These are phyloP conservation scores for Pestalotiopsis sp. DNA, from an alignment of 2,329 filamentous ascomycete genomes.

Conservation along the genomic window DNA sequence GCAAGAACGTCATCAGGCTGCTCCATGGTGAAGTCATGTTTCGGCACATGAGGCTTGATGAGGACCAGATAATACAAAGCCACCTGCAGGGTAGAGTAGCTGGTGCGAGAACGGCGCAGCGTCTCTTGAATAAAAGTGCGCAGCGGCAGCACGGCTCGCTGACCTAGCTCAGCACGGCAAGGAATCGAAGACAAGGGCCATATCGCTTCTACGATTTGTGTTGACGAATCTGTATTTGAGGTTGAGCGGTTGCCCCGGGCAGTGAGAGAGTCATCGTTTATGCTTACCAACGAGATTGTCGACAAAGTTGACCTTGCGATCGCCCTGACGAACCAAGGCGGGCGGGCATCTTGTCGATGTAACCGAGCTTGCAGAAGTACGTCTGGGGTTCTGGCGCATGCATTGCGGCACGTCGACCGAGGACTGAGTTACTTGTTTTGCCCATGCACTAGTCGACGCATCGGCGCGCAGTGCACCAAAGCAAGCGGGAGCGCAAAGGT, in stretches of 20 bases:
- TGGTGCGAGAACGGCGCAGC: slow-evolving; percentile 88
- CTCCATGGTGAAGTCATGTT: slow-evolving; percentile 83
- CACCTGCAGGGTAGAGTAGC: slow-evolving; percentile 96
- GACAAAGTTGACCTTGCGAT: slow-evolving; percentile 93
- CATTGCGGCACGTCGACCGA: slow-evolving; percentile 59
- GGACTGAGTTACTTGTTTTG: slow-evolving; percentile 33
- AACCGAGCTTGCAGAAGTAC: slow-evolving; percentile 55
- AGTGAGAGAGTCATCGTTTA: slow-evolving; percentile 28
- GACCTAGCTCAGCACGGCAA: slow-evolving; percentile 71
- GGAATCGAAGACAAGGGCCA: slow-evolving; percentile 89
- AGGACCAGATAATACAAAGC: slow-evolving; percentile 95
- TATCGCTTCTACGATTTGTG: slow-evolving; percentile 95
- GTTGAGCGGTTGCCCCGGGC: slow-evolving; percentile 32
- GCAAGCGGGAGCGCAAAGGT: slow-evolving; percentile 48
- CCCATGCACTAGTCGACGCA: slow-evolving; percentile 31
- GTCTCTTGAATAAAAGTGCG: slow-evolving; percentile 98
- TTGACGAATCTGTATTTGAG: slow-evolving; percentile 77
- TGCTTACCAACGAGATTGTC: slow-evolving; percentile 96
- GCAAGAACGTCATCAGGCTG: slow-evolving; percentile 73
- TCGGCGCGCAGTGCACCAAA: slow-evolving; percentile 33
- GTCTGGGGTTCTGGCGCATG: slow-evolving; percentile 65
- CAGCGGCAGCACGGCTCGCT: slow-evolving; percentile 81
- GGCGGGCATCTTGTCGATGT: slow-evolving; percentile 67
- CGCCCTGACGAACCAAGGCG: slow-evolving; percentile 78
- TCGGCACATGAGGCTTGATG: slow-evolving; percentile 87